A percentile compares a stretch with the other conserved stretches of the same genome.
Conservation (phyloP, 805 yeast species). For the Cyberlindnera xishuangbannaensis region DNA sequence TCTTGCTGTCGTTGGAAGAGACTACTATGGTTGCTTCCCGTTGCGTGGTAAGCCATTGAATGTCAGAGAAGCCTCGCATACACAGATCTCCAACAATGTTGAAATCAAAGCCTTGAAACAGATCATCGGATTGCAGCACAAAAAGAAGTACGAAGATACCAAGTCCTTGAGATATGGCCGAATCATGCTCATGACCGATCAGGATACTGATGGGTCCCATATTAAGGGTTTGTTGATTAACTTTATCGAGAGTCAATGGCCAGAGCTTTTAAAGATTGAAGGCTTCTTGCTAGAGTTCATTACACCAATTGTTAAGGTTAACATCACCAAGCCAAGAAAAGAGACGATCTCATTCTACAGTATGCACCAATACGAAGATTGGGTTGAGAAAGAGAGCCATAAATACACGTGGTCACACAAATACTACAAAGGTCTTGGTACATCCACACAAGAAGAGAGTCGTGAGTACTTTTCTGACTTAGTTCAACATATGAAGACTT, state of each 20-base stretch:
- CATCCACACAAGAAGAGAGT: slow-evolving; percentile 77
- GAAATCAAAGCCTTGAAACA: slow-evolving; percentile 95
- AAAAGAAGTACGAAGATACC: slow-evolving; percentile 70
- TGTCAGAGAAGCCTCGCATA: slow-evolving; percentile 96
- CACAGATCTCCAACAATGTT: slow-evolving; percentile 85
- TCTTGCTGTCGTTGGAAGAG: slow-evolving; percentile 90
- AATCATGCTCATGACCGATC: slow-evolving; percentile 99
- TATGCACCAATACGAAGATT: slow-evolving; percentile 91
- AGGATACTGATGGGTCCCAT: slow-evolving; percentile 98
- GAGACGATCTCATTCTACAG: slow-evolving; percentile 72
- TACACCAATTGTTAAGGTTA: slow-evolving; percentile 93
- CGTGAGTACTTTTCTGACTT: slow-evolving; percentile 83
- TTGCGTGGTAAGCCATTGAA: slow-evolving; percentile 90
- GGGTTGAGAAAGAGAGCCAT: slow-evolving; percentile 83
- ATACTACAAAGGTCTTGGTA: slow-evolving; percentile 98
- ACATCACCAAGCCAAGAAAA: slow-evolving; percentile 57
- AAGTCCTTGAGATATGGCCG: slow-evolving; percentile 87
- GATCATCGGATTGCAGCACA: slow-evolving; percentile 93
- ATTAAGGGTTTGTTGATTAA: slow-evolving; percentile 93
- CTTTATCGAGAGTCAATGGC: slow-evolving; percentile 88
- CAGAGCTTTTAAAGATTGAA: slow-evolving; percentile 85
- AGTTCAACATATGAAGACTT: slow-evolving; percentile 79
- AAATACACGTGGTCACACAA: slow-evolving; percentile 82
- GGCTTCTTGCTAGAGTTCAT: slow-evolving; percentile 91
- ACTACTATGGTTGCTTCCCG: slow-evolving; percentile 92